Base-by-base conservation (phyloP, 345 rosid species). In the Gossypium turneri region DNA sequence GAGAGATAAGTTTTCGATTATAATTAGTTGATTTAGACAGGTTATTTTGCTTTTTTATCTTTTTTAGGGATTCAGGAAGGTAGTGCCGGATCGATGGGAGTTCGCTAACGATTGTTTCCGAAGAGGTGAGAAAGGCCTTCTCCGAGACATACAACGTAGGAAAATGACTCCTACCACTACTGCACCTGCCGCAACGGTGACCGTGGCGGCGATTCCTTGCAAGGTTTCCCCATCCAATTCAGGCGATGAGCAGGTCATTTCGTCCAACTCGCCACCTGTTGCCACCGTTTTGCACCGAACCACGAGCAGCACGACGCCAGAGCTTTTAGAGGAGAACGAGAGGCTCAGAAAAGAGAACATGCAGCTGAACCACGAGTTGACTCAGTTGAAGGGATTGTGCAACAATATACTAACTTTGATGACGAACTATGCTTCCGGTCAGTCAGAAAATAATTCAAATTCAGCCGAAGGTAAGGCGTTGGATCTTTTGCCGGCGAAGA, bases 31-130 rank as follows among this genome's bases (percentile, higher is more conserved):
- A 2, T 34, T 34, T 34, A 34, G 38, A 34, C 38, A 8, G 12
- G 58, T 59, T 45, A 27, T 47, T 60, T 47, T 68, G 43, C 7
- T 64, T 19, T 19, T 2, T 61, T 56, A 27, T 3, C 51, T 1
- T 5, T 17, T 25, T 55, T 29, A 94, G 97, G 98, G 97, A 71
- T 94, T 94, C 76, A 86, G 97, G 11, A 94, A 94, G 79, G 98
- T 94, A 12, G 94, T 92, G 57, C 94, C 98, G 6, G 98, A 94
- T 79, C 92, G 95, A 61, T 94, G 97, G 98, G 98, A 94, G 78
- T 94, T 94, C 48, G 90, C 94, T 9, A 89, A 92, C 38, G 97
- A 94, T 11, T 87, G 86, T 78, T 94, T 94, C 44, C 79, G 82
- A 56, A 84, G 87, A 82, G 98, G 97, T 15, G 97, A 90, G 77